phyloP scores from a whole-genome alignment of 2,329 filamentous ascomycete species.

The Cladosporium austrohemisphaericum region DNA sequence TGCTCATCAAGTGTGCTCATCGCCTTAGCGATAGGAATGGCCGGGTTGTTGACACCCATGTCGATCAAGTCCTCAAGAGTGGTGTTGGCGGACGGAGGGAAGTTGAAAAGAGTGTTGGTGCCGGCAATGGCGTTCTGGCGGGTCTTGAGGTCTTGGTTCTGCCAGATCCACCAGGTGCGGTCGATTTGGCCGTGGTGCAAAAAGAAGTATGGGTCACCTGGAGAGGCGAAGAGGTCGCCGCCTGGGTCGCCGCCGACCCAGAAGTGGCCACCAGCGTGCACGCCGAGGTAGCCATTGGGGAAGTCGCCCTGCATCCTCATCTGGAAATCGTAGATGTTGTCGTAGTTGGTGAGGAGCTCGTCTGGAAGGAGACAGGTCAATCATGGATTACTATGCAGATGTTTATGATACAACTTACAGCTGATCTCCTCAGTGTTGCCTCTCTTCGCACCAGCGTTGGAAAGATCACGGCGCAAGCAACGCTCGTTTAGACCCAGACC shows the following conservation, averaged over 20 bases:
- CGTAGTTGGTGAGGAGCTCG: constrained; percentile 21
- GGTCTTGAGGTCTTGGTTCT: constrained; percentile 39
- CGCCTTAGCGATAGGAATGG: constrained; percentile 37
- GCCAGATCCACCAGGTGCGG: constrained; percentile 50
- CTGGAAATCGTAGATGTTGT: constrained; percentile 24
- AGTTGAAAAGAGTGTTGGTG: constrained; percentile 43
- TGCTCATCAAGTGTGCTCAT: constrained; percentile 44
- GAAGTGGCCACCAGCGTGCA: constrained; percentile 48
- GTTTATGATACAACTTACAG: background rate
- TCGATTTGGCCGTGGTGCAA: constrained; percentile 49
- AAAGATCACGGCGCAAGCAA: constrained; percentile 39
- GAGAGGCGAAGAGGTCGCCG: constrained; percentile 43
- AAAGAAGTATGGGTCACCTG: constrained; percentile 47
- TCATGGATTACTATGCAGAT: background rate
- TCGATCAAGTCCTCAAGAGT: constrained; percentile 42
- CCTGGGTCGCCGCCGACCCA: constrained; percentile 43
- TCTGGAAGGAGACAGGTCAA: background rate
- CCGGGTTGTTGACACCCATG: constrained; percentile 36
- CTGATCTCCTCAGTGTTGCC: constrained; percentile 20
- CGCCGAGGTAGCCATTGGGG: constrained; percentile 23
- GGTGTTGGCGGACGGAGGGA: constrained; percentile 40
- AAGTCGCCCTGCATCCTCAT: constrained; percentile 27
- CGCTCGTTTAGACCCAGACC: constrained; percentile 32
- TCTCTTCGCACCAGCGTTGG: constrained; percentile 16
- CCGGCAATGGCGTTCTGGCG: constrained; percentile 38